phyloP scores from a whole-genome alignment of 208 protist species.

The Acanthamoeba lenticulata region DNA sequence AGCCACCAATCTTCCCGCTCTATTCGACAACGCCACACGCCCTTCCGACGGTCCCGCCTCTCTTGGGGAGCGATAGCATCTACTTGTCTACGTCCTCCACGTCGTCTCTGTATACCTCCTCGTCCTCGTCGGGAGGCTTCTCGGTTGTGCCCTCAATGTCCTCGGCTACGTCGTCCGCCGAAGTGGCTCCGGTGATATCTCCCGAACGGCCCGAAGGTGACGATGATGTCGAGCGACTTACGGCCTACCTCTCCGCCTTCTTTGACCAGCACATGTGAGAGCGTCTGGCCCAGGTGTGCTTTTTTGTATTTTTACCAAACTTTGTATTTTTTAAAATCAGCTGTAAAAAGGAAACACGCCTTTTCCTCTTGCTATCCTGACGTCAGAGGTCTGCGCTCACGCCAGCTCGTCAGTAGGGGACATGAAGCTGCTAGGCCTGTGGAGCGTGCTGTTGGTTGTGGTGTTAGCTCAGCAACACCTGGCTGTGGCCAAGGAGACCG shows the following conservation, averaged over 20 bases:
- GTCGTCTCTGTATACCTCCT: not conserved
- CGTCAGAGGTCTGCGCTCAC: no score
- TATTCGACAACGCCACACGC: not conserved
- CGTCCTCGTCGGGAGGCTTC: not conserved
- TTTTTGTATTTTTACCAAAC: no score
- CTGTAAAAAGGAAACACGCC: no score
- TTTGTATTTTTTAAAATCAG: no score
- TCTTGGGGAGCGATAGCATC: not conserved
- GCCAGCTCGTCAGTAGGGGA: no score
- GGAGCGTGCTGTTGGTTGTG: no score
- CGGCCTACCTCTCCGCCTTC: constrained; percentile 11
- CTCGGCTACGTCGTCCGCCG: not conserved
- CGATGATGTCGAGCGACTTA: not conserved
- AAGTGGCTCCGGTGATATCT: not conserved
- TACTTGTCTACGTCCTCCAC: not conserved
- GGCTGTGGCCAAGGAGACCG: not conserved
- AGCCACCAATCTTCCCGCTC: not conserved
- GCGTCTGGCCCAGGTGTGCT: no score
- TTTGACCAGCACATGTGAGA: not conserved
- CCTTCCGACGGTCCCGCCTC: not conserved
- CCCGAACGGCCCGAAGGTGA: not conserved
- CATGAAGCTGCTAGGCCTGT: no score
- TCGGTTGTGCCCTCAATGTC: not conserved
- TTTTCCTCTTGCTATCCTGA: no score
- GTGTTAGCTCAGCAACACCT: no score